Evolutionary conservation across 345 rosid species (phyloP).

Genomic region (Carallia pectinifolia): DNA sequence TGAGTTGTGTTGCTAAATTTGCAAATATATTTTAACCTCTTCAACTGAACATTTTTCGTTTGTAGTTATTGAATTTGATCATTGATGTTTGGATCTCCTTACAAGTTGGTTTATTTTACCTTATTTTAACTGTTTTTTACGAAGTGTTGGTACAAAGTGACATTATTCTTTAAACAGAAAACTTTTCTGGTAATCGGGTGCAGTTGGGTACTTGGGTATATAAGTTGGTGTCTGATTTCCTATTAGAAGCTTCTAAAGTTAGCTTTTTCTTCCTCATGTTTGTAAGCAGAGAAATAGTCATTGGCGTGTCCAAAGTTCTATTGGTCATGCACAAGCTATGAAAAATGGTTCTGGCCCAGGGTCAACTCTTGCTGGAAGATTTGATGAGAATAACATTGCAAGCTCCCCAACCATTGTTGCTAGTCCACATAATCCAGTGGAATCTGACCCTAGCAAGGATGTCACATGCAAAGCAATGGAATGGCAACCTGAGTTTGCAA

Average conservation of each 20-base stretch:
- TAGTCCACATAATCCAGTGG: constrained; percentile 45
- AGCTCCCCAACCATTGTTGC: constrained; percentile 36
- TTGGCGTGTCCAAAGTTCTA: constrained; percentile 75
- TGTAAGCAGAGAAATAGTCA: constrained; percentile 77
- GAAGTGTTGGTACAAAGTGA: too few species aligned
- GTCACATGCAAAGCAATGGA: constrained; percentile 42
- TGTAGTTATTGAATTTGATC: neutral
- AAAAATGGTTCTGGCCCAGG: constrained; percentile 73
- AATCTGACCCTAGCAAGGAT: constrained; percentile 55
- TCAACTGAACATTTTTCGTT: neutral
- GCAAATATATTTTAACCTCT: neutral
- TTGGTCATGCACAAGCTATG: constrained; percentile 54
- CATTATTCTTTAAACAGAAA: too few species aligned
- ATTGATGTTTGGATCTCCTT: neutral
- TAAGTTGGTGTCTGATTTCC: neutral
- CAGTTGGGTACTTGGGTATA: too few species aligned
- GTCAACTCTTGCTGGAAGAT: constrained; percentile 56
- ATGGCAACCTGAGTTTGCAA: constrained; percentile 50
- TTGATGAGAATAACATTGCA: constrained; percentile 55
- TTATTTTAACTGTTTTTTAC: too few species aligned
- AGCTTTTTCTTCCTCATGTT: neutral
- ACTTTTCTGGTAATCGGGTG: too few species aligned
- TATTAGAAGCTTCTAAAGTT: neutral
- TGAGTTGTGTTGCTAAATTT: too few species aligned
- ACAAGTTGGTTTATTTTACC: too few species aligned